Conservation (phyloP, 2,329 filamentous ascomycete species). For the Ascocoryne sarcoides region DNA sequence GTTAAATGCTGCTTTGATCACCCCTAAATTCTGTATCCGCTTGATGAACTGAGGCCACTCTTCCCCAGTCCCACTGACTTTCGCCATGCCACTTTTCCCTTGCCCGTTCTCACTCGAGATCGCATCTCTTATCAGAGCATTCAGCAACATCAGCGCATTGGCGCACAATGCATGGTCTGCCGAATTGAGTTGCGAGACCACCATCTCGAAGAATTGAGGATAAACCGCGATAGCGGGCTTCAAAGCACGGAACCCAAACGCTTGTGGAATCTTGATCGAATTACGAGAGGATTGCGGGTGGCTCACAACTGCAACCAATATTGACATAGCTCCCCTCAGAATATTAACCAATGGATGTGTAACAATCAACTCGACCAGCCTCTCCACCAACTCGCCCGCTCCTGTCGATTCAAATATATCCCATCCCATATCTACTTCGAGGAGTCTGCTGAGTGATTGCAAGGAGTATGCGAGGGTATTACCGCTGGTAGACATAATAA, state of each 20-base stretch:
- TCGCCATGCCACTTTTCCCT: slow-evolving; percentile 27
- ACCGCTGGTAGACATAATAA: slow-evolving; percentile 77
- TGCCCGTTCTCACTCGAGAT: slow-evolving; percentile 62
- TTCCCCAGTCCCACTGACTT: slow-evolving; percentile 37
- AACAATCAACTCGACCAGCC: slow-evolving; percentile 86
- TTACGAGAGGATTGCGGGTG: slow-evolving; percentile 56
- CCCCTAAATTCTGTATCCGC: slow-evolving; percentile 79
- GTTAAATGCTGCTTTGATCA: slow-evolving; percentile 84
- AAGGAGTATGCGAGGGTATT: slow-evolving; percentile 95
- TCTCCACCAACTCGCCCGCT: slow-evolving; percentile 58
- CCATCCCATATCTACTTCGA: slow-evolving; percentile 98
- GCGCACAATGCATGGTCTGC: slow-evolving; percentile 94
- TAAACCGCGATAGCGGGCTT: slow-evolving; percentile 87
- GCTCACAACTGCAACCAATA: slow-evolving; percentile 85
- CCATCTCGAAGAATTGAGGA: slow-evolving; percentile 88
- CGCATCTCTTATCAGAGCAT: slow-evolving; percentile 87
- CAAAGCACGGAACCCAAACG: slow-evolving; percentile 81
- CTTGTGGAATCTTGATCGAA: slow-evolving; percentile 42
- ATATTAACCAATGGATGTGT: slow-evolving; percentile 96
- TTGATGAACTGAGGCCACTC: slow-evolving; percentile 98
- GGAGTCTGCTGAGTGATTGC: slow-evolving; percentile 74
- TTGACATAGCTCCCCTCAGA: slow-evolving; percentile 90
- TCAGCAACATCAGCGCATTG: slow-evolving; percentile 90
- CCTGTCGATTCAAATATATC: slow-evolving; percentile 64
- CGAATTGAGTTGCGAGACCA: slow-evolving; percentile 84